A percentile compares a stretch with the other conserved stretches of the same genome.
phyloP scores from a whole-genome alignment of 257 asterid genomes.

The Solanum chmielewskii region DNA sequence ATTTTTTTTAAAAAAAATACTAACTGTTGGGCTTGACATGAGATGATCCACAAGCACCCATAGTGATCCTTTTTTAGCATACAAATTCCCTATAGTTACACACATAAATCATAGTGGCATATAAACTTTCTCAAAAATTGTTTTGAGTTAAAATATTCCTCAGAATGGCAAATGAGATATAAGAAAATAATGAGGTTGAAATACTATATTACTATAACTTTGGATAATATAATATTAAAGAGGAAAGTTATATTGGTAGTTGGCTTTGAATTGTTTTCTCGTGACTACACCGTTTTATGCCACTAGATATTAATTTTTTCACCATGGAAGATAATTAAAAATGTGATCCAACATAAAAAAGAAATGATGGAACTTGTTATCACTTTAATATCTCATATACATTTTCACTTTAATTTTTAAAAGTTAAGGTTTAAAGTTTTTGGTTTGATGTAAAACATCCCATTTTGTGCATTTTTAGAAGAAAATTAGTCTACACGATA shows the following conservation, averaged over 20 bases:
- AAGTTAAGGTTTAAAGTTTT: not conserved
- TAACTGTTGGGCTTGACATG: conserved; percentile 40
- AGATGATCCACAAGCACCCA: conserved; percentile 83
- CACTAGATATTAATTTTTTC: not conserved
- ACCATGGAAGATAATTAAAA: not conserved
- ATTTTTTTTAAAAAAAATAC: not conserved
- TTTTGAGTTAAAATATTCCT: not conserved
- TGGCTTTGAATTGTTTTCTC: not conserved
- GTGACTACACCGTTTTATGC: not conserved
- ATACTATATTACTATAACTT: not conserved
- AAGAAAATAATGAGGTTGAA: not conserved
- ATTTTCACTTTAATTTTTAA: not conserved
- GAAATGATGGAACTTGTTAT: not conserved
- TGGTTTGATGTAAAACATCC: not conserved
- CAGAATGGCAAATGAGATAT: not conserved
- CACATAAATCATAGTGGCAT: not conserved
- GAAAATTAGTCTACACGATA: not conserved
- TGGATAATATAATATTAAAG: not conserved
- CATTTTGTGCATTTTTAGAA: not conserved
- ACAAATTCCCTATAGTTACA: not conserved
- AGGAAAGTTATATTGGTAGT: not conserved
- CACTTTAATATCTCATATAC: not conserved
- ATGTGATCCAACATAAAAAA: not conserved
- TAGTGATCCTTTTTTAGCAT: conserved; percentile 5
- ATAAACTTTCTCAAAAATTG: not conserved